Evolutionary conservation across 2,329 filamentous ascomycete species (phyloP).

Genomic region (Diaporthe velutina): DNA sequence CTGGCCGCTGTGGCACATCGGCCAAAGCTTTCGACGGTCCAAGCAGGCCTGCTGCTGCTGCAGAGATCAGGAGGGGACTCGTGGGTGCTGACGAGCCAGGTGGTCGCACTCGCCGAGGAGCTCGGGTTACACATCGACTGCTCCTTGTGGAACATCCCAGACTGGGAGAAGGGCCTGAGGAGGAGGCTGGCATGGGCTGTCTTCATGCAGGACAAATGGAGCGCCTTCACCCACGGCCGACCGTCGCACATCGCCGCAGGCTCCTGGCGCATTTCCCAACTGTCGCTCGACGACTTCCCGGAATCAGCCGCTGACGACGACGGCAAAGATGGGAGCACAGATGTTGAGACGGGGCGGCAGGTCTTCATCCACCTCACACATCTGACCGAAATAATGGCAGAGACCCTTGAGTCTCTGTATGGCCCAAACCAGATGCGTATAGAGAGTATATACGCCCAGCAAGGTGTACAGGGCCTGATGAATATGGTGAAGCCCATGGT

Average conservation of each 20-base stretch:
- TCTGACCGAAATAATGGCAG: slow-evolving; percentile 80
- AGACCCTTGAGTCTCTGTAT: slow-evolving; percentile 87
- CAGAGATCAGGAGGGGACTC: slow-evolving; percentile 62
- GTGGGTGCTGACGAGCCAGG: slow-evolving; percentile 63
- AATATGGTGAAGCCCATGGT: slow-evolving; percentile 85
- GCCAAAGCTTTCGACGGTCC: slow-evolving; percentile 68
- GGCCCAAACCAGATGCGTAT: slow-evolving; percentile 80
- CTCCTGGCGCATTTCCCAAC: slow-evolving; percentile 81
- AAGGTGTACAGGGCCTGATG: slow-evolving; percentile 80
- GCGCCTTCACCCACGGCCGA: slow-evolving; percentile 84
- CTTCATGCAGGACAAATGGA: slow-evolving; percentile 81
- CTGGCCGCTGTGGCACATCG: slow-evolving; percentile 62
- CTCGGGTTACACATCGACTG: slow-evolving; percentile 73
- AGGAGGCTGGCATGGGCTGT: slow-evolving; percentile 74
- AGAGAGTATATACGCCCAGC: slow-evolving; percentile 74
- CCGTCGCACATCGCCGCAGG: slow-evolving; percentile 79
- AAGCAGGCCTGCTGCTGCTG: slow-evolving; percentile 66
- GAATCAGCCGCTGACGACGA: slow-evolving; percentile 77
- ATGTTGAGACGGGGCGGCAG: slow-evolving; percentile 76
- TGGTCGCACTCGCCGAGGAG: slow-evolving; percentile 69
- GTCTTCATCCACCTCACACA: slow-evolving; percentile 83
- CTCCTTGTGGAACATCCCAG: slow-evolving; percentile 71
- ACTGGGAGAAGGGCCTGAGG: slow-evolving; percentile 73
- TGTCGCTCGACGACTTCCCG: slow-evolving; percentile 77
- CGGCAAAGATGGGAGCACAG: slow-evolving; percentile 71